These are phyloP conservation scores for Penicillium diatomitis DNA, from an alignment of 495 filamentous ascomycete genomes.

Conservation along the genomic window DNA sequence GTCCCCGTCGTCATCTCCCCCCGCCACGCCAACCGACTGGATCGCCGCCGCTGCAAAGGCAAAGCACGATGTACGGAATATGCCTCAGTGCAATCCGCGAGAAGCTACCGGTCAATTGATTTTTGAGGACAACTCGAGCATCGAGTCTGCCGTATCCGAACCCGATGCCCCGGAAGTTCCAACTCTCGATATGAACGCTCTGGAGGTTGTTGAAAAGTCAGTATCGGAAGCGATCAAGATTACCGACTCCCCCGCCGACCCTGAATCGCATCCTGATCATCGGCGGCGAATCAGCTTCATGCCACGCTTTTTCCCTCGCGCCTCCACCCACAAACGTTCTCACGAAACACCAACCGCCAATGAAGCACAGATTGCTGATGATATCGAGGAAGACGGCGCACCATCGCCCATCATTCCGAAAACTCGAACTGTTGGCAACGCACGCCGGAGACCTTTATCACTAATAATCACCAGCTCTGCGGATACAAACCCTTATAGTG, in stretches of 20 bases:
- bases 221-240: conserved; percentile 1
- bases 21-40: conserved; percentile 36
- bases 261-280: conserved; percentile 12
- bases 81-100: conserved; percentile 5
- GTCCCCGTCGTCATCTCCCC: conserved; percentile 13
- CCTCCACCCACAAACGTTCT: conserved; percentile 14
- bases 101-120: conserved; percentile 6
- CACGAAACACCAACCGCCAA: conserved; percentile 18
- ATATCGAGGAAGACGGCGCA: conserved; percentile 25
- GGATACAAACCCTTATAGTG: conserved; percentile 5
- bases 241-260: conserved; percentile 8
- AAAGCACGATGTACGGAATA: conserved; percentile 5
- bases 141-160: conserved; percentile 19
- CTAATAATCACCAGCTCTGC: conserved; percentile 13
- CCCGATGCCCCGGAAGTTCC: conserved; percentile 22
- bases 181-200: conserved; percentile 22
- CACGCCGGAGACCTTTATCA: conserved; percentile 8
- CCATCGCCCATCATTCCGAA: conserved; percentile 33
- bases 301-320: conserved; percentile 29
- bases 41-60: conserved; percentile 24
- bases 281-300: conserved; percentile 29
- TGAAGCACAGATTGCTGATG: conserved; percentile 6
- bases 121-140: conserved; percentile 21
- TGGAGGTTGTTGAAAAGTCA: conserved; percentile 12
- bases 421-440: conserved; percentile 9